A percentile compares a stretch with the other conserved stretches of the same genome.
Evolutionary conservation across 2,329 filamentous ascomycete species (phyloP).

Genomic region (Fusarium graminum): DNA sequence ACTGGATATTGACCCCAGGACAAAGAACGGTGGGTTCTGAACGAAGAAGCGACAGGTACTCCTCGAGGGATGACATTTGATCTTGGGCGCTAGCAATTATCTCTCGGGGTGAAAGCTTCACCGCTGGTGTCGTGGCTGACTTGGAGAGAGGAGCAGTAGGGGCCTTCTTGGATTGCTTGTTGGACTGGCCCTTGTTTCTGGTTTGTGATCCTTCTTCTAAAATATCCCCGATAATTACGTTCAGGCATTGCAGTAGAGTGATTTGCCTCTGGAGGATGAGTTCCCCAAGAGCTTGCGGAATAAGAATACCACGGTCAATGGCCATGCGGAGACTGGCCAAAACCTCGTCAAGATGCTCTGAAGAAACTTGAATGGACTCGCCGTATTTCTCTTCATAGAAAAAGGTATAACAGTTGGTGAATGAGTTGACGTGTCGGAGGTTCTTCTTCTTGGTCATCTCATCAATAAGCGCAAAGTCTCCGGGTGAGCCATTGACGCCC

Average conservation of each 20-base stretch:
- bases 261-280: conserved; percentile 58
- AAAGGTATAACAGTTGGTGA: conserved; percentile 53
- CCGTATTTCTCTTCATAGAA: conserved; percentile 57
- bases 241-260: conserved; percentile 55
- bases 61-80: conserved; percentile 52
- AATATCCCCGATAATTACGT: conserved; percentile 59
- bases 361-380: conserved; percentile 46
- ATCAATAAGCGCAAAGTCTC: conserved; percentile 55
- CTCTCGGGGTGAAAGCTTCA: conserved; percentile 52
- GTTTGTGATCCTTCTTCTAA: conserved; percentile 55
- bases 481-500: conserved; percentile 50
- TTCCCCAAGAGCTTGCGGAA: conserved; percentile 51
- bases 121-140: conserved; percentile 43
- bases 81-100: conserved; percentile 51
- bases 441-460: conserved; percentile 52
- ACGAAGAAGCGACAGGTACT: conserved; percentile 53
- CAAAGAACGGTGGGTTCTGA: conserved; percentile 52
- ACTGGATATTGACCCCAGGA: conserved; percentile 53
- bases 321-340: conserved; percentile 37
- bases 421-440: conserved; percentile 47
- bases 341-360: not conserved
- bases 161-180: conserved; percentile 51
- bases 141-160: conserved; percentile 51
- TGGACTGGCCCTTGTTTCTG: conserved; percentile 35
- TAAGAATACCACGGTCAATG: conserved; percentile 40